phyloP scores from a whole-genome alignment of 2,329 filamentous ascomycete genomes.

The Verticillium zaregamsianum region DNA sequence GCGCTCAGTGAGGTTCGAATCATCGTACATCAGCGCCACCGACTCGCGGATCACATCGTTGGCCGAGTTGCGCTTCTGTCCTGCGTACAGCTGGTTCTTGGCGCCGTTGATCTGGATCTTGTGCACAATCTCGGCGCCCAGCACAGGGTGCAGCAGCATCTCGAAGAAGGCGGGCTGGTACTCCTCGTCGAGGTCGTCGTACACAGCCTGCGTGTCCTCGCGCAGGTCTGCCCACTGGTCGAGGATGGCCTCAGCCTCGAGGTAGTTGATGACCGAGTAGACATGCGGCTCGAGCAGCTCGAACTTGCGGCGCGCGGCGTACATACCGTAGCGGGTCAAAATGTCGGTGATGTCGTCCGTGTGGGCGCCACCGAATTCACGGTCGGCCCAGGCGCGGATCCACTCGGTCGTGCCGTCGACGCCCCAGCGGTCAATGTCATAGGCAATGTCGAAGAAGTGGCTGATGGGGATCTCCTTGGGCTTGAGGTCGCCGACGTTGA shows the following conservation, averaged over 20 bases:
- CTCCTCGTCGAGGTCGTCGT: constrained; percentile 45
- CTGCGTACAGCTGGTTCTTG: constrained; percentile 39
- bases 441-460: constrained; percentile 66
- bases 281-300: constrained; percentile 28
- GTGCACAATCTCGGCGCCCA: constrained; percentile 47
- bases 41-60: constrained; percentile 48
- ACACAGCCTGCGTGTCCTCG: constrained; percentile 49
- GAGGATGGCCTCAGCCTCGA: constrained; percentile 50
- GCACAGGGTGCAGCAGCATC: constrained; percentile 51
- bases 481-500: constrained; percentile 65
- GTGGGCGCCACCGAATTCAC: constrained; percentile 50
- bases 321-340: constrained; percentile 39
- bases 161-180: constrained; percentile 57
- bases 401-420: constrained; percentile 51
- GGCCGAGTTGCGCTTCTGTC: constrained; percentile 40
- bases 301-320: constrained; percentile 29
- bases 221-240: constrained; percentile 47
- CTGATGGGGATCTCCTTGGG: constrained; percentile 60
- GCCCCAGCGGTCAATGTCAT: constrained; percentile 55
- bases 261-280: constrained; percentile 53
- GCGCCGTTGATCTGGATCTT: constrained; percentile 43
- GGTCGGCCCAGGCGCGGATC: constrained; percentile 51
- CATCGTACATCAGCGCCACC: constrained; percentile 49
- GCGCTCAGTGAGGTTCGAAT: constrained; percentile 48
- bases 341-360: constrained; percentile 44